Evolutionary conservation across 2,329 filamentous ascomycete species (phyloP).

Genomic region (Diaporthe sp.): DNA sequence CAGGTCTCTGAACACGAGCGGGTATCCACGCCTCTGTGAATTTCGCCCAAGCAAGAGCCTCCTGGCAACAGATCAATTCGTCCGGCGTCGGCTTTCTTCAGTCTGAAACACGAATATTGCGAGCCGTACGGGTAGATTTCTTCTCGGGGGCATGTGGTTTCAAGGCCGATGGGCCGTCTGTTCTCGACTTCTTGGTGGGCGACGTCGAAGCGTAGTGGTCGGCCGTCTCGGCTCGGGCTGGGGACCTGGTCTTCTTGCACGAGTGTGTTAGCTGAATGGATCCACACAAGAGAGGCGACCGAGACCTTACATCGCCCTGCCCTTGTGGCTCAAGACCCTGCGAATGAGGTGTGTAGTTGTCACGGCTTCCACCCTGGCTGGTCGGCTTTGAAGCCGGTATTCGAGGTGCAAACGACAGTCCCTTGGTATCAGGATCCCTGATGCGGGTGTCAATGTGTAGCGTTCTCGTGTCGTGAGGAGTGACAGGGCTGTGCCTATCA

Average conservation of each 20-base stretch:
- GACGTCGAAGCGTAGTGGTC: neutral
- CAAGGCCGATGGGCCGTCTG: slow-evolving; percentile 5
- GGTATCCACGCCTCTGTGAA: neutral
- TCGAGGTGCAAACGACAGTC: neutral
- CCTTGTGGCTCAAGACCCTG: neutral
- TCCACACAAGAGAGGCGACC: neutral
- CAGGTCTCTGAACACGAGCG: neutral
- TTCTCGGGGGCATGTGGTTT: neutral
- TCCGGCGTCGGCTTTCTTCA: neutral
- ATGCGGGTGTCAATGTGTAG: neutral
- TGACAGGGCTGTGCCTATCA: neutral
- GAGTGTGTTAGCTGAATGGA: neutral
- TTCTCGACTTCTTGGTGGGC: neutral
- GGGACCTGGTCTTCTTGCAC: slow-evolving; percentile 6
- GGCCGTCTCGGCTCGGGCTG: neutral
- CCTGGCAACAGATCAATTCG: neutral
- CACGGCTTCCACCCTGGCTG: neutral
- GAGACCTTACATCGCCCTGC: neutral
- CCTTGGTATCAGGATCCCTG: neutral
- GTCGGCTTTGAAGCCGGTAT: neutral
- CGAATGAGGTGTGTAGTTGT: neutral
- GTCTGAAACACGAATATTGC: slow-evolving; percentile 9
- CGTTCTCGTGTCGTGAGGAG: neutral
- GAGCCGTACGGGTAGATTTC: neutral
- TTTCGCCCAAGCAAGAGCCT: neutral